Percentiles rank a stretch among this genome's conserved stretches.
Evolutionary conservation across 768 basidiomycete genomes (phyloP).

Genomic region (Chiua virens): DNA sequence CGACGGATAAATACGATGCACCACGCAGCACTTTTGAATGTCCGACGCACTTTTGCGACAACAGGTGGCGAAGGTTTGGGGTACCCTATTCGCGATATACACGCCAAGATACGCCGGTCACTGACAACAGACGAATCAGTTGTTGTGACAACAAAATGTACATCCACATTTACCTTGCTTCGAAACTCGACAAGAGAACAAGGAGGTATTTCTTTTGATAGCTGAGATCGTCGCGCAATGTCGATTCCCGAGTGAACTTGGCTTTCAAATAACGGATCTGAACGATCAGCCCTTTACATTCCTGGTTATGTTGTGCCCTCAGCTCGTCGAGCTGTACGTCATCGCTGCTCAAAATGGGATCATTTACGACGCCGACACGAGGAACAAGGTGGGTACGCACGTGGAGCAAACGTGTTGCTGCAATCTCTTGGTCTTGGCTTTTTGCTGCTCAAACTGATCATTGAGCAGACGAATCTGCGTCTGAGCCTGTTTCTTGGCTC

Average conservation of each 20-base stretch:
- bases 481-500: slow-evolving; percentile 65
- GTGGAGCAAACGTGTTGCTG: slow-evolving; percentile 57
- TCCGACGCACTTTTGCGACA: slow-evolving; percentile 41
- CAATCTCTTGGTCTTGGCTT: slow-evolving; percentile 40
- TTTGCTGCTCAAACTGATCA: slow-evolving; percentile 60
- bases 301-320: slow-evolving; percentile 71
- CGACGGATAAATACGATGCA: slow-evolving; percentile 66
- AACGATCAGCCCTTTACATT: slow-evolving; percentile 87
- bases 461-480: slow-evolving; percentile 64
- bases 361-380: background rate
- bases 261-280: slow-evolving; percentile 93
- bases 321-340: slow-evolving; percentile 52
- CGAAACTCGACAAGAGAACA: slow-evolving; percentile 64
- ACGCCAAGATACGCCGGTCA: slow-evolving; percentile 69
- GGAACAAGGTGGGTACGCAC: slow-evolving; percentile 40
- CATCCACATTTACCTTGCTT: slow-evolving; percentile 55
- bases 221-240: slow-evolving; percentile 69
- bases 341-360: slow-evolving; percentile 40
- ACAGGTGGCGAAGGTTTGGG: slow-evolving; percentile 43
- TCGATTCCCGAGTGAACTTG: slow-evolving; percentile 83
- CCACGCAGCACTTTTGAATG: slow-evolving; percentile 56
- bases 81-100: slow-evolving; percentile 77
- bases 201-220: slow-evolving; percentile 91
- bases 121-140: slow-evolving; percentile 34
- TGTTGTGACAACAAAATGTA: background rate